Percentiles rank a stretch among this genome's conserved stretches.
These are phyloP conservation scores for Sporothrix curviconia DNA, from an alignment of 2,329 filamentous ascomycete genomes.

Conservation along the genomic window DNA sequence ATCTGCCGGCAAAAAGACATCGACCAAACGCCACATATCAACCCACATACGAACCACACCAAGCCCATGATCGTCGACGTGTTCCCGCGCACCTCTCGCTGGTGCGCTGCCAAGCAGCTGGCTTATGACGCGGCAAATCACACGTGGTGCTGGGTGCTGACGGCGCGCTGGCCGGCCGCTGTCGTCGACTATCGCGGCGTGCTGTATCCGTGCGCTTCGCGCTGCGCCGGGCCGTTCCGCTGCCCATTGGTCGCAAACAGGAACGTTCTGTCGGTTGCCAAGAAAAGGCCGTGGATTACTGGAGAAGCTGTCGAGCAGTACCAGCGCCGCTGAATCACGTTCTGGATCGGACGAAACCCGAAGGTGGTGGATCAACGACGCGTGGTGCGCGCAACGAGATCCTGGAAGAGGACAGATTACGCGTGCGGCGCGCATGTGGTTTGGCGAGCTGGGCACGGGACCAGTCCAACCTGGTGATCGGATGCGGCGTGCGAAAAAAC, in stretches of 20 bases:
- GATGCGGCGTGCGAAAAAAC: constrained; percentile 35
- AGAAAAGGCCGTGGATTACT: constrained; percentile 53
- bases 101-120: constrained; percentile 22
- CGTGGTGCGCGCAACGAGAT: constrained; percentile 45
- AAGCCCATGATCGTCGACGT: constrained; percentile 23
- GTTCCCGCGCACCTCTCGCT: constrained; percentile 20
- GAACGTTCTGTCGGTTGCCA: constrained; percentile 47
- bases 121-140: constrained; percentile 18
- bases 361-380: constrained; percentile 44
- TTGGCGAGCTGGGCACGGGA: constrained; percentile 39
- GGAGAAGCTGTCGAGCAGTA: constrained; percentile 44
- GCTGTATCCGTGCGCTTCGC: constrained; percentile 41
- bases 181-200: constrained; percentile 41
- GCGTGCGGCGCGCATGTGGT: constrained; percentile 43
- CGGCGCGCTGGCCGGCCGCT: constrained; percentile 25
- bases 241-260: constrained; percentile 50
- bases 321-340: constrained; percentile 45
- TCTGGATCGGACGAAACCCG: constrained; percentile 48
- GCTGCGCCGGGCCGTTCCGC: constrained; percentile 51
- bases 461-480: constrained; percentile 39
- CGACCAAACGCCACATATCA: not conserved
- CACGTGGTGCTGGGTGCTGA: constrained; percentile 22
- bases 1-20: not conserved
- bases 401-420: constrained; percentile 50
- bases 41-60: too few relatives aligned